Conservation (phyloP, 768 basidiomycete species). For the Tricholoma sp. region DNA sequence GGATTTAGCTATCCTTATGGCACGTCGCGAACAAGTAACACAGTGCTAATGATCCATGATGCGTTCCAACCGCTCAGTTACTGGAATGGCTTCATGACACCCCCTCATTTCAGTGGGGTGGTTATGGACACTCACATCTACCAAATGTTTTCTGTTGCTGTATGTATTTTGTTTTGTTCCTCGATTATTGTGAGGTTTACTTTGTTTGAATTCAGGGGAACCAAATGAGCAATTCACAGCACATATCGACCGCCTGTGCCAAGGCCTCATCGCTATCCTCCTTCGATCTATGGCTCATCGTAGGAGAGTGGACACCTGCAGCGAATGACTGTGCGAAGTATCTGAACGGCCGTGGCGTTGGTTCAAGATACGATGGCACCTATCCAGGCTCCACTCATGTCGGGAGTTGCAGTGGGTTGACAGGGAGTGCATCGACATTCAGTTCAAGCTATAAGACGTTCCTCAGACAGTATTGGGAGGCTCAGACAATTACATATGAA, state of each 20-base stretch:
- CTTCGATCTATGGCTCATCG: conserved; percentile 73
- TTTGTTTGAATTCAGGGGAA: conserved; percentile 31
- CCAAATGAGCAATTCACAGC: conserved; percentile 41
- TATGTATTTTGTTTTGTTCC: conserved; percentile 24
- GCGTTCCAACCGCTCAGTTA: conserved; percentile 72
- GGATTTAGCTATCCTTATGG: conserved; percentile 29
- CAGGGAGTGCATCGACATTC: conserved; percentile 72
- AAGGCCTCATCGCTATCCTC: conserved; percentile 37
- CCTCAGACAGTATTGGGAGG: conserved; percentile 80
- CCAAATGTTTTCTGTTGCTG: conserved; percentile 61
- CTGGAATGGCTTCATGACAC: conserved; percentile 59
- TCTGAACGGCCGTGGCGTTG: conserved; percentile 76
- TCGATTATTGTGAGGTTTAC: neutral
- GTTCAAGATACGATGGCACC: conserved; percentile 62
- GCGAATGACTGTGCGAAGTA: conserved; percentile 75
- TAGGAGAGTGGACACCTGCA: conserved; percentile 86
- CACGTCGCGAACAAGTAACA: conserved; percentile 48
- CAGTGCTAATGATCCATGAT: conserved; percentile 66
- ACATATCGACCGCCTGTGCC: conserved; percentile 58
- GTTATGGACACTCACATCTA: conserved; percentile 80
- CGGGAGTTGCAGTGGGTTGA: conserved; percentile 70
- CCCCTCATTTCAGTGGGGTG: conserved; percentile 55
- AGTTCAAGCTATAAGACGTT: conserved; percentile 76
- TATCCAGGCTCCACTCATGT: conserved; percentile 58
- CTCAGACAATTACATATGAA: conserved; percentile 73